Conservation (phyloP, 2,329 filamentous ascomycete species). For the Fusarium miscanthi region DNA sequence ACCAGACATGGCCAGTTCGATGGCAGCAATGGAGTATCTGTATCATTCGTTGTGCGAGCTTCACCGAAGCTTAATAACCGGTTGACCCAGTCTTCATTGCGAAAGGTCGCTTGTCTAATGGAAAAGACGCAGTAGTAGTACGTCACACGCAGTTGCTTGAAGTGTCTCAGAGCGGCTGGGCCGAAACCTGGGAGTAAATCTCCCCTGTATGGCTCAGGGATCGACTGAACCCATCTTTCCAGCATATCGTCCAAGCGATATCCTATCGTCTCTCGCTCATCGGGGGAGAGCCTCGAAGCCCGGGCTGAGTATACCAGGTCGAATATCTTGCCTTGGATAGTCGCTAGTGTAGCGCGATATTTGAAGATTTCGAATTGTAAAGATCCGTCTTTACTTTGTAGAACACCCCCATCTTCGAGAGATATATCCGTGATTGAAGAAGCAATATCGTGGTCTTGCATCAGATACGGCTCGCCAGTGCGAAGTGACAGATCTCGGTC, state of each 20-base stretch:
- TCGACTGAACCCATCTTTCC: neutral
- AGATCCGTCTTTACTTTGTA: accelerated
- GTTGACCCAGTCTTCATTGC: accelerated
- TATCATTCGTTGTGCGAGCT: accelerated
- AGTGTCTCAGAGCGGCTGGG: accelerated
- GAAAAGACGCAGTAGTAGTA: neutral
- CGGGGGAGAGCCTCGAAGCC: neutral
- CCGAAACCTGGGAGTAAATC: neutral
- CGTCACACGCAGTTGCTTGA: neutral
- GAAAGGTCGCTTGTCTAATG: accelerated
- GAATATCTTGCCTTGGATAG: slow-evolving; percentile 24
- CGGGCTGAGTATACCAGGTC: slow-evolving; percentile 11
- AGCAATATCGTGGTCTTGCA: slow-evolving; percentile 16
- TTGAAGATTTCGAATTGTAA: neutral
- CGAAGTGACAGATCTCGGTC: neutral
- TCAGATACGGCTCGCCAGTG: slow-evolving; percentile 8
- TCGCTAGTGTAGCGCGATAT: neutral
- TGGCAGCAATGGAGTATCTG: neutral
- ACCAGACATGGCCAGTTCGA: neutral
- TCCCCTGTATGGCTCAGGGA: neutral
- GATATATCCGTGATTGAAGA: neutral
- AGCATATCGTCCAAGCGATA: neutral
- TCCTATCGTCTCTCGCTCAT: accelerated
- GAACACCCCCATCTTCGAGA: accelerated
- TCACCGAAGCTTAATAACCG: accelerated